A percentile compares a stretch with the other conserved stretches of the same genome.
phyloP scores from a whole-genome alignment of 2,329 filamentous ascomycete genomes.

The Calonectria leucothoes region DNA sequence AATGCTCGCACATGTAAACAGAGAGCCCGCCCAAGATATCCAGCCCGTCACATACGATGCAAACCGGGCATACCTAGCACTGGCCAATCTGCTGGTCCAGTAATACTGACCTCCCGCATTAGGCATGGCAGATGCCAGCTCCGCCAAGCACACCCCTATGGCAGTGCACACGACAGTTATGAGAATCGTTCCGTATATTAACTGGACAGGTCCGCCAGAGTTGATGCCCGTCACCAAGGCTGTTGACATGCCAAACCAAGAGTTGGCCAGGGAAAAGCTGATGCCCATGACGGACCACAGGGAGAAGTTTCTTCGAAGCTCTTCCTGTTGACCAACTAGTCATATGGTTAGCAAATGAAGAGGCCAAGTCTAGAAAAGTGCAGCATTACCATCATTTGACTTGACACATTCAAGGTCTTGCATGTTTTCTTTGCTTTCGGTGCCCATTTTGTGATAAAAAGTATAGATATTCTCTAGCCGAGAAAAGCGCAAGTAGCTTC shows the following conservation, averaged over 20 bases:
- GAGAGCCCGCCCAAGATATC: conserved; percentile 9
- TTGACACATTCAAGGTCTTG: conserved; percentile 1
- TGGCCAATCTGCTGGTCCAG: conserved; percentile 3
- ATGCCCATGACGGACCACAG: conserved; percentile 25
- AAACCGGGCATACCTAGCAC: not conserved
- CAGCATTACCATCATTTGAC: conserved; percentile 5
- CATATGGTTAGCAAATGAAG: not conserved
- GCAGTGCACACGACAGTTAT: not conserved
- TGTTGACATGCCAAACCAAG: conserved; percentile 21
- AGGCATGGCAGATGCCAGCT: conserved; percentile 12
- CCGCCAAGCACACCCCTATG: conserved; percentile 7
- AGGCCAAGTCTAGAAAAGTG: not conserved
- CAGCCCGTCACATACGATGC: conserved; percentile 7
- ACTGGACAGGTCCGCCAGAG: conserved; percentile 10
- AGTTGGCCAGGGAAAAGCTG: conserved; percentile 23
- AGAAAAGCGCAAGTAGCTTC: not conserved
- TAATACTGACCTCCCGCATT: conserved; percentile 15
- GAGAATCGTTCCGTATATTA: conserved; percentile 15
- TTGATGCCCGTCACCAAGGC: conserved; percentile 20
- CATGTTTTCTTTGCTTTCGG: not conserved
- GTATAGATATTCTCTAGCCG: not conserved
- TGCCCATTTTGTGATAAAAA: not conserved
- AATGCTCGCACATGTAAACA: conserved; percentile 16
- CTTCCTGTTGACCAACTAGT: conserved; percentile 4
- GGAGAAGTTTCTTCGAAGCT: conserved; percentile 22